Evolutionary conservation across 192 early-diverging fungal genomes (phyloP), one percentile per base, ranked within the genome.

Genomic region (Backusella mclennaniae): DNA sequence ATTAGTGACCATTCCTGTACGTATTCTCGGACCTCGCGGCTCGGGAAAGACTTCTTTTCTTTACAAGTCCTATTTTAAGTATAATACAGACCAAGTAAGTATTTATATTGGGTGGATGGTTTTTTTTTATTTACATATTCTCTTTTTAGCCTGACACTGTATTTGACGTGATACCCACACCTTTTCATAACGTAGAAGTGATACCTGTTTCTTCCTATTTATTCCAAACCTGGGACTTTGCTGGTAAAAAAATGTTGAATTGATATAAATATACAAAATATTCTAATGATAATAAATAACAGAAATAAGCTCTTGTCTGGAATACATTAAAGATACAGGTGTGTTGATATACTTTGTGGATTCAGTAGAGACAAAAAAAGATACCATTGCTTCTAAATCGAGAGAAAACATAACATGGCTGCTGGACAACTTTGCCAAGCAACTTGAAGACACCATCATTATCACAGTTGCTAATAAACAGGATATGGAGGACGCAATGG

Each of bases 11-110:
- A 52, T 56, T 21, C 69, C 73, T 26, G 67, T 79, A n/a, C 78
- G 73, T 29, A 56, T 79, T 52, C 12, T 82, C 6, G 81, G 81
- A 15, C 63, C 73, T 35, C 73, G 77, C 9, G 76, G 76, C 19
- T 73, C 77, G n/a, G 81, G 81, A 36, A 82, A 82, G 46, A 82
- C 81, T 0, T 76, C 69, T 31, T 76, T 82, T 73, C 49, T 82
- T 19, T 82, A 82, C 73, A 78, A 78, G 44, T 21, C 72, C 6
- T 82, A 82, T 49, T 82, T 82, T 53, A 82, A 82, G 52, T 69
- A 82, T 36, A 38, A 35, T n/a, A 74, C 68, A 19, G 69, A 71
- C 21, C 44, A 74, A 15, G 77, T 73, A 75, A 52, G 69, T 33
- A 33, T 31, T 8, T 63, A 33, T 17, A 26, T 33, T 44, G 1